Evolutionary conservation across 768 basidiomycete genomes (phyloP), one percentile per base, ranked within the genome.

Genomic region (Gautieria morchelliformis): DNA sequence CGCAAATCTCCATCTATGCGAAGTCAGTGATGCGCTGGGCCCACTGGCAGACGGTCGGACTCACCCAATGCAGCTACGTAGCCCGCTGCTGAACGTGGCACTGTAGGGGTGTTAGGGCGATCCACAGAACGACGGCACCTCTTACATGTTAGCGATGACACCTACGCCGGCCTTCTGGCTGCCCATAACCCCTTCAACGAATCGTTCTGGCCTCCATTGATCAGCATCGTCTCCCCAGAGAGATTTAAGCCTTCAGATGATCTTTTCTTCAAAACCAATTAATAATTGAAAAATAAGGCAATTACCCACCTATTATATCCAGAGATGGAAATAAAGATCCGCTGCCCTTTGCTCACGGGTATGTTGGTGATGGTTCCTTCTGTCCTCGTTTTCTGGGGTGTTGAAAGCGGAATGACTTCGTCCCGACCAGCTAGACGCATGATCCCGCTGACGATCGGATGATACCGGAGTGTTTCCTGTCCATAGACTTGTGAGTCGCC

Each of bases 381-480:
- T 0, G 62, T 62, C 30, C 52, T 63, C 8, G 66, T 63, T 19
- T 53, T 60, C 42, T 72, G 60, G 2, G 72, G 72, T 7, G 60
- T 49, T 1, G 67, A 55, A 9, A 74, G 65, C 2, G 71, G 72
- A 20, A 74, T 64, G 15, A 66, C 60, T 47, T 70, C 70, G 30
- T 74, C 70, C 9, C 55, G 51, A 1, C 58, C 60, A 2, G 71
- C 67, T 14, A 37, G 46, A 35, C 71, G 67, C 15, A 61, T 22
- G 30, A 69, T 59, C 10, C 56, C 58, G 50, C 63, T 66, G 37
- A 64, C 67, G 24, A 72, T 65, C 0, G 71, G 68, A 54, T 74
- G 70, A 11, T 68, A 60, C 5, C 72, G 66, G 35, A 73, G 60
- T 3, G 61, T 60, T 59, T 70, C 68, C 68, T 65, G 40, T 12